Conservation (phyloP, 2,329 filamentous ascomycete species). For the Magnaporthales sp. region DNA sequence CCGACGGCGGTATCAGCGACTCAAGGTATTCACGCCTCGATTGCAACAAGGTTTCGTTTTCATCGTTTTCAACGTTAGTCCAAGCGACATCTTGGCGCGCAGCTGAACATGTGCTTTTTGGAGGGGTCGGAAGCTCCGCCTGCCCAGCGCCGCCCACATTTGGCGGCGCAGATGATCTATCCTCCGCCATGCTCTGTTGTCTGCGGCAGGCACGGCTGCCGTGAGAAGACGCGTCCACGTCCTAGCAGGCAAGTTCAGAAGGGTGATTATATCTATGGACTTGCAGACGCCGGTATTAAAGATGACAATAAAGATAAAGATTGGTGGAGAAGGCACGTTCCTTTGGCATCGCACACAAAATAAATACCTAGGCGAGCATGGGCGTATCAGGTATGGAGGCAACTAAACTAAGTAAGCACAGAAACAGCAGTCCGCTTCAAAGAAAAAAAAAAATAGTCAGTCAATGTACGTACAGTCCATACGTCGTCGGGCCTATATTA, state of each 20-base stretch:
- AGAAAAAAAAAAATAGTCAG: too few relatives aligned
- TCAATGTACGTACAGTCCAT: not conserved
- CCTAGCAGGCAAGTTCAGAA: not conserved
- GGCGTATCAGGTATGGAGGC: not conserved
- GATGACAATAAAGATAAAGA: not conserved
- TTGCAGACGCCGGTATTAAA: not conserved
- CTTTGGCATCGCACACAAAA: not conserved
- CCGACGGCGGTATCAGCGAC: constrained; percentile 37
- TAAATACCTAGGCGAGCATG: not conserved
- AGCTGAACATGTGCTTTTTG: not conserved
- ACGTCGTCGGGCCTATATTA: not conserved
- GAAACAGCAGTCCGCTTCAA: too few relatives aligned
- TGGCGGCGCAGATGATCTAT: not conserved
- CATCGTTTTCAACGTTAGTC: not conserved
- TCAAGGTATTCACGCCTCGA: constrained; percentile 38
- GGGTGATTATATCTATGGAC: not conserved
- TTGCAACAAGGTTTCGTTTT: constrained; percentile 11
- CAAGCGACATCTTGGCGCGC: not conserved
- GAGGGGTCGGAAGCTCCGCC: not conserved
- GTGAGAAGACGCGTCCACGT: not conserved
- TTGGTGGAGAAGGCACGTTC: not conserved
- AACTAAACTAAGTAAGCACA: not conserved
- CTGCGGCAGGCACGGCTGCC: not conserved
- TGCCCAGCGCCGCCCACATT: not conserved
- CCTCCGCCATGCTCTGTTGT: not conserved